Evolutionary conservation across 208 protist genomes (phyloP), one percentile per base, ranked within the genome.

Genomic region (Crithidia mellificae): DNA sequence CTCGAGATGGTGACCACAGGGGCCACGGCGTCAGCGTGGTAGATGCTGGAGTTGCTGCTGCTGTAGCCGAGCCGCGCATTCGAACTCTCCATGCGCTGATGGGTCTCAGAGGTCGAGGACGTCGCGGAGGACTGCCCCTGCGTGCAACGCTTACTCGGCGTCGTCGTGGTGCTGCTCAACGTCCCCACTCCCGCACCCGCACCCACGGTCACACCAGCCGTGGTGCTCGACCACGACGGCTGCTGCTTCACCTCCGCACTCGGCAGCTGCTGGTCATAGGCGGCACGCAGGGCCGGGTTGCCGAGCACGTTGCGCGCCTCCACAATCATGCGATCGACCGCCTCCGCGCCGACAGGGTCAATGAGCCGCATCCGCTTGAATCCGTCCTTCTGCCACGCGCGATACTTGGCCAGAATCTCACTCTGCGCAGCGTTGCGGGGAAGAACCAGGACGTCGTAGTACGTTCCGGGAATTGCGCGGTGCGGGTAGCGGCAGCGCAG

Each of bases 251-350:
- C 36, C 11, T 56, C 51, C 19, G 41, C 61, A 17, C 41, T 49
- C 9, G 54, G 50, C 54, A 91, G 58, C 20, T 77, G 74, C 34
- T 74, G 63, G 66, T 95, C 86, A 67, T 96, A 94, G 75, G 87
- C 80, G 43, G 39, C 63, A 12, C 91, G 87, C 25, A 93, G 64
- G 6, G 54, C 47, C 0, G 79, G 67, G 58, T 89, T 77, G 44
- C 91, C 84, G 32, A 93, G 76, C 12, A 96, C 88, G 56, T 93
- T 93, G 61, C 84, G 84, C 12, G 91, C 84, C 78, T 96, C 91
- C 34, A 93, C 83, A 22, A 92, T 76, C 30, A 96, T 57, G 11
- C 80, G 70, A 58, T 96, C 88, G 17, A 81, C 63, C 15, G 74
- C 74, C 53, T 96, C 88, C 15, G 82, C 90, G 22, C 67, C 58